Percentiles rank a stretch among this genome's conserved stretches.
phyloP scores from a whole-genome alignment of 2,329 filamentous ascomycete genomes.

The Pezicula rhizophila region DNA sequence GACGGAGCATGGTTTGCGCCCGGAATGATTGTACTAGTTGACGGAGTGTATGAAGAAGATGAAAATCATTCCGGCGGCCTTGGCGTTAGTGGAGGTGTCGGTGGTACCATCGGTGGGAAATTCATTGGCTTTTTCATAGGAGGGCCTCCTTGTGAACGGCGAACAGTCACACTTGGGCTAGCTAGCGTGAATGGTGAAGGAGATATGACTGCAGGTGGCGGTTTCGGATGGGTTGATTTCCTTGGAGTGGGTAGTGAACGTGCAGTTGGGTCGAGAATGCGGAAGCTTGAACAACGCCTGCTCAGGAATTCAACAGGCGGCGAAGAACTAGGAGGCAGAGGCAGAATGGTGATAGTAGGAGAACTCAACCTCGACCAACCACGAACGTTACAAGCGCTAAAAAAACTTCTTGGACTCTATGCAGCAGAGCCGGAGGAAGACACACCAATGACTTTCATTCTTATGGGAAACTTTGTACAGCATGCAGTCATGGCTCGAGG shows the following conservation, averaged over 20 bases:
- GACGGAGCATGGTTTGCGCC: conserved; percentile 89
- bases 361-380: conserved; percentile 85
- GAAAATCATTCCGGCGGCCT: conserved; percentile 64
- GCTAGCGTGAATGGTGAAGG: conserved; percentile 49
- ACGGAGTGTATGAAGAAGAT: conserved; percentile 95
- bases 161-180: conserved; percentile 70
- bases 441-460: conserved; percentile 71
- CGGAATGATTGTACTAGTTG: conserved; percentile 91
- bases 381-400: conserved; percentile 72
- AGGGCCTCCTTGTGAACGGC: conserved; percentile 83
- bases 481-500: conserved; percentile 62
- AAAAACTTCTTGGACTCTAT: conserved; percentile 72
- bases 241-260: conserved; percentile 85
- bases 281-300: conserved; percentile 66
- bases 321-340: conserved; percentile 32
- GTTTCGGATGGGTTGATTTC: conserved; percentile 97
- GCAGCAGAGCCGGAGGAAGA: conserved; percentile 55
- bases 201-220: conserved; percentile 60
- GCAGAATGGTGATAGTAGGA: conserved; percentile 68
- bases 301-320: conserved; percentile 35
- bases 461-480: conserved; percentile 78
- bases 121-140: conserved; percentile 89
- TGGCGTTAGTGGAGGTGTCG: conserved; percentile 74
- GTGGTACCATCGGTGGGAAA: conserved; percentile 84
- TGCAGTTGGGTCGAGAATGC: conserved; percentile 77